These are phyloP conservation scores for Acacia concinna DNA, from an alignment of 331 rosid genomes.

Conservation along the genomic window DNA sequence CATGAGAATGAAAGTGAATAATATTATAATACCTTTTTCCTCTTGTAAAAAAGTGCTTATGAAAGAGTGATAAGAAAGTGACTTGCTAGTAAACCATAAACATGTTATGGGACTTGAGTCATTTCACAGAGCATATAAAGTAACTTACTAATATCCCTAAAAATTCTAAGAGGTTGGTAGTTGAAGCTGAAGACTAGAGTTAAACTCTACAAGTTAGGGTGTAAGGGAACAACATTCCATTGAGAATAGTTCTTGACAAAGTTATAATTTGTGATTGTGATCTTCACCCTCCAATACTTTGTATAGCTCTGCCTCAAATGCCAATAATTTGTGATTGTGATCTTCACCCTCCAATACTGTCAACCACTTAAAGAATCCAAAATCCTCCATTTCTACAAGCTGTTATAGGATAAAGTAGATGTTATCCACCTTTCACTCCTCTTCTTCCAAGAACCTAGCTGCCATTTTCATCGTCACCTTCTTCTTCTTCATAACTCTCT, in stretches of 20 bases:
- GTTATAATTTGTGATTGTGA: conserved; percentile 69
- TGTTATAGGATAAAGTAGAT: too few species aligned
- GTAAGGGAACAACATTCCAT: conserved; percentile 72
- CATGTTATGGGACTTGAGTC: neutral
- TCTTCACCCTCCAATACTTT: conserved; percentile 79
- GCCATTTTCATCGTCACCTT: neutral
- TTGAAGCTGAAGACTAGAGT: conserved; percentile 82
- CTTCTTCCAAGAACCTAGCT: neutral
- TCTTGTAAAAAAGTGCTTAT: neutral
- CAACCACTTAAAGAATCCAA: too few species aligned
- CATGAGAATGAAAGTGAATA: conserved; percentile 6
- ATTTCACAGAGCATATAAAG: neutral
- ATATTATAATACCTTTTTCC: neutral
- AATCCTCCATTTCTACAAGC: too few species aligned
- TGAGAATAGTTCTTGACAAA: conserved; percentile 65
- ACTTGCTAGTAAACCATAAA: neutral
- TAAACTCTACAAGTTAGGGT: conserved; percentile 62
- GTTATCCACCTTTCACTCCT: neutral
- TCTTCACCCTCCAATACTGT: conserved; percentile 81
- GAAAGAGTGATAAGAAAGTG: neutral
- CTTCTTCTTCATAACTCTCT: conserved; percentile 1
- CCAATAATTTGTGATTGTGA: conserved; percentile 87
- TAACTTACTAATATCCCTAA: conserved; percentile 64
- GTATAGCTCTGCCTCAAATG: conserved; percentile 75
- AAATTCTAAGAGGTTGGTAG: conserved; percentile 49